Conservation (phyloP, 306 rosid genomes). For the Vigna unguiculata region DNA sequence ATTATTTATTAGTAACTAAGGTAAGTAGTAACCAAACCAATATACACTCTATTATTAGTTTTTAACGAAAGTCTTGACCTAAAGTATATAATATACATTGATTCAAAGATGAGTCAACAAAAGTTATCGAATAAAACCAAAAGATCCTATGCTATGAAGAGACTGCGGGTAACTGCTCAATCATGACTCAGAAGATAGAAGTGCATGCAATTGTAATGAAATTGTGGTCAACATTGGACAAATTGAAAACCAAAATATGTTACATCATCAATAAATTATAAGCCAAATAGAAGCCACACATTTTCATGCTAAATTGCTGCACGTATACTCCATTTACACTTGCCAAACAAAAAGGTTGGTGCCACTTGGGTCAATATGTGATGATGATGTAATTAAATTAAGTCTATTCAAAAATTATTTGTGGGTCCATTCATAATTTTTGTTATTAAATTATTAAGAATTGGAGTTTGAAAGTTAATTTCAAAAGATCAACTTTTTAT, state of each 20-base stretch:
- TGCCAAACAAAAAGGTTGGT: background rate
- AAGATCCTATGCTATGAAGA: background rate
- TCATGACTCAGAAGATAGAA: background rate
- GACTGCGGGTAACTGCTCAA: slow-evolving; percentile 7
- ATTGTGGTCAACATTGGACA: slow-evolving; percentile 38
- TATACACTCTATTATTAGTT: background rate
- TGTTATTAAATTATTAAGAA: too few relatives aligned
- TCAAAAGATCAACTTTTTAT: too few relatives aligned
- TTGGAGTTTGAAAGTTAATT: too few relatives aligned
- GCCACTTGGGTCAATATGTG: background rate
- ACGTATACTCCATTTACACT: slow-evolving; percentile 25
- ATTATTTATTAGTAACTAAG: background rate
- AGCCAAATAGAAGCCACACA: background rate
- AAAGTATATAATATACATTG: background rate
- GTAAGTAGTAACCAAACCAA: background rate
- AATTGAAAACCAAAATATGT: background rate
- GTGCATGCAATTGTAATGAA: background rate
- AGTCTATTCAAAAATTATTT: background rate
- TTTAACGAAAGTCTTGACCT: background rate
- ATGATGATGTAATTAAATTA: background rate
- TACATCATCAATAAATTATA: background rate
- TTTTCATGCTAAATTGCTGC: slow-evolving; percentile 34
- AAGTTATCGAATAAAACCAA: background rate
- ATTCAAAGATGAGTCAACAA: slow-evolving; percentile 38
- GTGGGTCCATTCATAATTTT: background rate